phyloP scores from a whole-genome alignment of 108 stramenopile species.

The Mediolabrus comicus region DNA sequence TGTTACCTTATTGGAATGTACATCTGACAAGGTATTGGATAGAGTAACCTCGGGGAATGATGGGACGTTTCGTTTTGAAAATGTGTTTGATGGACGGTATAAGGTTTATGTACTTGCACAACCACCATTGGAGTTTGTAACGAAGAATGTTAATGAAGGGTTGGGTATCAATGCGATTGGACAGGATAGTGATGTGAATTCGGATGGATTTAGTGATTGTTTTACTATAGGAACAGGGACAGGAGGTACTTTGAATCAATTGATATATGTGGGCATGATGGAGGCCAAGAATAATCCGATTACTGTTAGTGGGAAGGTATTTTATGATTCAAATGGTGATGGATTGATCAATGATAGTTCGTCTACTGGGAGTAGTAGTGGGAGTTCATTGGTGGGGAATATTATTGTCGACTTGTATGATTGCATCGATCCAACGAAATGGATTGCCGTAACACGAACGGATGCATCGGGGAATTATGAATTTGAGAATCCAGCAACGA shows the following conservation, averaged over 20 bases:
- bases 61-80: background rate
- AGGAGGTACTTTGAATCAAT: background rate
- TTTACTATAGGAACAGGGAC: background rate
- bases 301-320: background rate
- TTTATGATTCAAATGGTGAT: background rate
- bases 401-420: slow-evolving; percentile 40
- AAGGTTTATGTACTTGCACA: background rate
- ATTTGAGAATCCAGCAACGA: background rate
- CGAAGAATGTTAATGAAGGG: background rate
- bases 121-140: background rate
- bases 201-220: background rate
- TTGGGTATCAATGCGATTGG: background rate
- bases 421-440: slow-evolving; percentile 11
- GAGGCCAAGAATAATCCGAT: background rate
- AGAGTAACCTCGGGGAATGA: background rate
- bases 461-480: slow-evolving; percentile 12
- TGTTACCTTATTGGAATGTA: background rate
- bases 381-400: background rate
- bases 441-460: slow-evolving; percentile 30
- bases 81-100: background rate
- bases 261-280: background rate
- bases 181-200: background rate
- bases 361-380: background rate
- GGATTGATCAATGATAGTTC: background rate
- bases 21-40: background rate